A percentile compares a stretch with the other conserved stretches of the same genome.
These are phyloP conservation scores for Cladorrhinum samala DNA, from an alignment of 495 filamentous ascomycete species.

Conservation along the genomic window DNA sequence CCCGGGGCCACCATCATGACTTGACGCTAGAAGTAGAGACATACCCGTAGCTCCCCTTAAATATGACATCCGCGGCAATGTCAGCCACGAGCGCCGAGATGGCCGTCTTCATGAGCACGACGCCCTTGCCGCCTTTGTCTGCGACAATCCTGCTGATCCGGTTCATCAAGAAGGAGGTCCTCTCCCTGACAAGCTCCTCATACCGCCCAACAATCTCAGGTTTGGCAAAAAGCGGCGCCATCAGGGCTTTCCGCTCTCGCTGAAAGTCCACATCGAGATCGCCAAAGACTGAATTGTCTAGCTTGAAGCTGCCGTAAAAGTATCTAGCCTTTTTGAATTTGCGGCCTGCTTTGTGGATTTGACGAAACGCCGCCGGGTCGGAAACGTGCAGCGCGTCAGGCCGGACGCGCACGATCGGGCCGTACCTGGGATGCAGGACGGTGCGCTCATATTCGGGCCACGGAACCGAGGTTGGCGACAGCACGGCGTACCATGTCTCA, in stretches of 20 bases:
- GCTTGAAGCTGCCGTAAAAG: neutral
- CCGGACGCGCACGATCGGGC: neutral
- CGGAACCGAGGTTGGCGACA: neutral
- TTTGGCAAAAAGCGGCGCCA: neutral
- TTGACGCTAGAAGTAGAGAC: too few species aligned
- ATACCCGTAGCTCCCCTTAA: neutral
- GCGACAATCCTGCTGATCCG: neutral
- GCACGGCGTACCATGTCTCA: constrained; percentile 44
- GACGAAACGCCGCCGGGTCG: neutral
- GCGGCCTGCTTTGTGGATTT: neutral
- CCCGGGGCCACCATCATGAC: neutral
- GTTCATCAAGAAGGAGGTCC: neutral
- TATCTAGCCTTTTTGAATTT: constrained; percentile 1
- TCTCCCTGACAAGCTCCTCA: neutral
- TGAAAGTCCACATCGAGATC: neutral
- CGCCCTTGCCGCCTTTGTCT: neutral
- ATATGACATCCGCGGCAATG: neutral
- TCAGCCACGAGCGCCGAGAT: neutral
- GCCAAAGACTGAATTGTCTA: neutral
- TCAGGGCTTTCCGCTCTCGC: neutral
- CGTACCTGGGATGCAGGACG: neutral
- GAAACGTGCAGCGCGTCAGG: neutral
- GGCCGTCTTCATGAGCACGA: neutral
- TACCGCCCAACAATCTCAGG: neutral
- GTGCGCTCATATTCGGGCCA: neutral